Evolutionary conservation across 2,329 filamentous ascomycete species (phyloP).

Genomic region (Colletotrichum tamarilloi): DNA sequence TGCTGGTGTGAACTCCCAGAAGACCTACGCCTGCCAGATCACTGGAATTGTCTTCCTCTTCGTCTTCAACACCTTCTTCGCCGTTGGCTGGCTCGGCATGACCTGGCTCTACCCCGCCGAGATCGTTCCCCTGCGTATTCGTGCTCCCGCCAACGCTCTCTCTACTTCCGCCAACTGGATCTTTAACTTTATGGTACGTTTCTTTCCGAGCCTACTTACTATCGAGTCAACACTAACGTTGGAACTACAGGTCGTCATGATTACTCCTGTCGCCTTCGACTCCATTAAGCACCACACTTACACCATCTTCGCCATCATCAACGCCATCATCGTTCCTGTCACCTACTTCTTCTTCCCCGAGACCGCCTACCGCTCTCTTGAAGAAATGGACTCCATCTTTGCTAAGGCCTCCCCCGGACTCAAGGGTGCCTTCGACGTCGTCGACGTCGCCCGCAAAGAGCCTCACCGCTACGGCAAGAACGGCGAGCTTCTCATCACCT

Average conservation of each 20-base stretch:
- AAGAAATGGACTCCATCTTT: slow-evolving; percentile 76
- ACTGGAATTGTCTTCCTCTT: slow-evolving; percentile 63
- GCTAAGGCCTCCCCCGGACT: slow-evolving; percentile 55
- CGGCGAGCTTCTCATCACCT: slow-evolving; percentile 64
- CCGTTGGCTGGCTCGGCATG: slow-evolving; percentile 69
- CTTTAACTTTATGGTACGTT: slow-evolving; percentile 67
- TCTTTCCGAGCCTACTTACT: background rate
- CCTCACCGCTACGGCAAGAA: slow-evolving; percentile 69
- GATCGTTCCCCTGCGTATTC: slow-evolving; percentile 68
- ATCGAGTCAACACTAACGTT: background rate
- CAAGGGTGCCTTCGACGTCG: slow-evolving; percentile 52
- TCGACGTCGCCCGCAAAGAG: slow-evolving; percentile 55
- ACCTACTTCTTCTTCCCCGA: slow-evolving; percentile 74
- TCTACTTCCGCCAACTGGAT: slow-evolving; percentile 68
- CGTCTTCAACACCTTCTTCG: slow-evolving; percentile 72
- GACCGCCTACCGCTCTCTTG: slow-evolving; percentile 71
- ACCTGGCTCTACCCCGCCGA: slow-evolving; percentile 73
- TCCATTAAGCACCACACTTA: slow-evolving; percentile 71
- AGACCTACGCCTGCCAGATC: slow-evolving; percentile 41
- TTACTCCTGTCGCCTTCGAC: slow-evolving; percentile 68
- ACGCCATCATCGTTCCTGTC: slow-evolving; percentile 67
- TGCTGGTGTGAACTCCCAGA: slow-evolving; percentile 52
- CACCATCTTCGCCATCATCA: slow-evolving; percentile 75
- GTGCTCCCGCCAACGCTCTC: slow-evolving; percentile 69
- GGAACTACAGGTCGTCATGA: slow-evolving; percentile 64